phyloP scores from a whole-genome alignment of 2,329 filamentous ascomycete genomes.

The Neofusicoccum sp. region DNA sequence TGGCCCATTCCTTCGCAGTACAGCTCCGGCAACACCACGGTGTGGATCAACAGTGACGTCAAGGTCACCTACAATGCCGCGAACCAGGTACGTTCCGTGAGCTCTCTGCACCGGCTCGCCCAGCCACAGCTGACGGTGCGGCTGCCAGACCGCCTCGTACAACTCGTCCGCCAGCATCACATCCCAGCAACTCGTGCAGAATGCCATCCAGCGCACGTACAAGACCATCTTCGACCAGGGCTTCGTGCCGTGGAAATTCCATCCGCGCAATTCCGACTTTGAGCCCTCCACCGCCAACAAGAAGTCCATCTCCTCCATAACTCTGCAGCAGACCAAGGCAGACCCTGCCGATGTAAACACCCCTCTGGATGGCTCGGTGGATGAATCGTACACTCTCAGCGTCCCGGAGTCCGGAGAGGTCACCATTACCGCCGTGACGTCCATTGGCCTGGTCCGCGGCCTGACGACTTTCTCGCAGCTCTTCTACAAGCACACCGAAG shows the following conservation, averaged over 20 bases:
- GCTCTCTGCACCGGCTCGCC: not conserved
- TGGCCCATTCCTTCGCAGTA: conserved; percentile 44
- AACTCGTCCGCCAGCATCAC: conserved; percentile 6
- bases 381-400: conserved; percentile 72
- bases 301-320: conserved; percentile 58
- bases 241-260: conserved; percentile 77
- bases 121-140: conserved; percentile 23
- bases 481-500: conserved; percentile 68
- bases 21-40: conserved; percentile 36
- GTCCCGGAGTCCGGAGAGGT: conserved; percentile 59
- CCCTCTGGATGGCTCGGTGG: conserved; percentile 53
- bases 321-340: conserved; percentile 58
- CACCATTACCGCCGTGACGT: conserved; percentile 63
- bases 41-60: conserved; percentile 42
- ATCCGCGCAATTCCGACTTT: conserved; percentile 60
- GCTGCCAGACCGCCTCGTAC: conserved; percentile 23
- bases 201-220: conserved; percentile 55
- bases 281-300: conserved; percentile 57
- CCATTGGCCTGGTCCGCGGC: conserved; percentile 68
- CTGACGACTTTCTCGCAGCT: conserved; percentile 76
- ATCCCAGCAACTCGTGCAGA: conserved; percentile 44
- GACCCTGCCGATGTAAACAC: conserved; percentile 58
- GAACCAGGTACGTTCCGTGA: conserved; percentile 27
- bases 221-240: conserved; percentile 64
- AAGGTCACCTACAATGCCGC: conserved; percentile 38